Evolutionary conservation across 108 stramenopile genomes (phyloP).

Genomic region (Epipyxis sp.): DNA sequence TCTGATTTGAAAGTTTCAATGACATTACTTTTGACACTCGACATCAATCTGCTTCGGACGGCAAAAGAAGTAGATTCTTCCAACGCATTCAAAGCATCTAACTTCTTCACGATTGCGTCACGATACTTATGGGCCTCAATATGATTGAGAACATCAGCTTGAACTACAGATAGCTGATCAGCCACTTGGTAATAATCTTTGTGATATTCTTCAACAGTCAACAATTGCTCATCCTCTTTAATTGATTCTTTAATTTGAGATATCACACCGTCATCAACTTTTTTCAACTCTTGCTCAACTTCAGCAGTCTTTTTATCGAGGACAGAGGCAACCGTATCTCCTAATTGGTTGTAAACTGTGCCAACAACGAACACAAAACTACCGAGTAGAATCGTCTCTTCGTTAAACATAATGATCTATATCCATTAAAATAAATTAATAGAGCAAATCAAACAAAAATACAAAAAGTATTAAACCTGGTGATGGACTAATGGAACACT

Average conservation of each 20-base stretch:
- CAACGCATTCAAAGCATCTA: not conserved
- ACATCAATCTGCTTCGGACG: not conserved
- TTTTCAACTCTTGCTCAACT: constrained; percentile 1
- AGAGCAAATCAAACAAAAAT: not conserved
- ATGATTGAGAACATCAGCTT: not conserved
- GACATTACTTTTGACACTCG: not conserved
- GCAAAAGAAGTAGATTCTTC: constrained; percentile 13
- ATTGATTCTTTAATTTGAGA: not conserved
- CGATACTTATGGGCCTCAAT: not conserved
- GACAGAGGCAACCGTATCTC: constrained; percentile 1
- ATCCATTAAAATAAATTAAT: not conserved
- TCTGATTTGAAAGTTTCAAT: not conserved
- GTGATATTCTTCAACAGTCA: not conserved
- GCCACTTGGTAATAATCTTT: not conserved
- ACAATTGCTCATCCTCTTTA: not conserved
- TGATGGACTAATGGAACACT: not conserved
- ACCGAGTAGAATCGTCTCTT: not conserved
- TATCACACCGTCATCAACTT: not conserved
- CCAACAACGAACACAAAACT: not conserved
- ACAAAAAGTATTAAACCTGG: constrained; percentile 21
- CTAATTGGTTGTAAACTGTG: constrained; percentile 26
- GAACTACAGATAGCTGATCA: not conserved
- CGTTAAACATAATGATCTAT: not conserved
- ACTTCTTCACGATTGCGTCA: not conserved
- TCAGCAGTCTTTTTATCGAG: not conserved